Evolutionary conservation across 805 yeast genomes (phyloP), one percentile per base, ranked within the genome.

Genomic region (Pichia heedii): DNA sequence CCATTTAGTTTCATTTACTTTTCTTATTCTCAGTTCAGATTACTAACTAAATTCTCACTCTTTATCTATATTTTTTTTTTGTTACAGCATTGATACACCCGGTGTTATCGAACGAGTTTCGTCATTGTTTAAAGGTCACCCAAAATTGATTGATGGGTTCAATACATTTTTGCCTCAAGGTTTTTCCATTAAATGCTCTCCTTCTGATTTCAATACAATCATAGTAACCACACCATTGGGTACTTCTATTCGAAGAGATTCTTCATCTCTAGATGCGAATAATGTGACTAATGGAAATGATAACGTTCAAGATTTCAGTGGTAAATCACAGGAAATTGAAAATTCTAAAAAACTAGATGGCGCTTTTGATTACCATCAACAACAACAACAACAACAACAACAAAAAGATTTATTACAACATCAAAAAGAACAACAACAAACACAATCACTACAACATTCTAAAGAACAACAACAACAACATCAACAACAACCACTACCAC

Each of bases 161-260:
- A 93, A 93, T 67, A 90, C 99, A 2, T 93, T 93, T 60, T 71
- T 93, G 52, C 99, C 99, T 1, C 96, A 95, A 20, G 99, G 98
- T 3, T 93, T 88, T 65, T 71, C 84, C 50, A 89, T 93, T 51
- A 95, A 86, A 61, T 93, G 97, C 65, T 84, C 96, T 0, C 93
- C 96, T 8, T 69, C 83, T 33, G 97, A 90, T 58, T 94, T 95
- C 15, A 81, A 84, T 53, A 94, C 96, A 19, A 88, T 93, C 49
- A 76, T 88, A 46, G 97, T 93, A 15, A 87, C 96, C 2, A 93
- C 98, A 1, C 98, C 99, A 2, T 76, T 84, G 67, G 97, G 97
- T 2, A 81, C 93, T 16, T 79, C 89, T 4, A 77, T 81, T 12
- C 70, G 83, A 48, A 80, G 80, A n/a, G 80, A 76, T 51, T 70